phyloP scores from a whole-genome alignment of 352 stramenopile species.

The Phytophthora uliginosa region DNA sequence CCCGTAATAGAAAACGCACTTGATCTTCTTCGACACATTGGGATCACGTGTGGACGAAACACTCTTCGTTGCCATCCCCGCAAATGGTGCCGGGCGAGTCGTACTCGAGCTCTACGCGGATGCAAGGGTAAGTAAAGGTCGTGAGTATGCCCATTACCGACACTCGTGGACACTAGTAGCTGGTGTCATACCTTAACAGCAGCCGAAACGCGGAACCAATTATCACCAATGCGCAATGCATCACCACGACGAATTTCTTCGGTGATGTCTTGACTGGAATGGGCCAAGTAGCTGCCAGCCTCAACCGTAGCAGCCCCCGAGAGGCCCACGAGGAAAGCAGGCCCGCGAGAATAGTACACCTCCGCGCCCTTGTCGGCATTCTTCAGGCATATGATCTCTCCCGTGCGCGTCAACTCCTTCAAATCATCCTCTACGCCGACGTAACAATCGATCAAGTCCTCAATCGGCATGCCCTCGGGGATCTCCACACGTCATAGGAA shows the following conservation, averaged over 20 bases:
- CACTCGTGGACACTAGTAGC: not conserved
- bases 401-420: conserved; percentile 73
- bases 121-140: not conserved
- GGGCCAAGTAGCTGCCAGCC: conserved; percentile 72
- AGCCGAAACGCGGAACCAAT: conserved; percentile 86
- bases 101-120: conserved; percentile 62
- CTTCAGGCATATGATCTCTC: conserved; percentile 89
- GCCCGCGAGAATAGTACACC: conserved; percentile 81
- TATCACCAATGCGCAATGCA: conserved; percentile 77
- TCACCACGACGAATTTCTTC: conserved; percentile 80
- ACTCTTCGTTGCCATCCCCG: conserved; percentile 78
- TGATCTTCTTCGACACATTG: conserved; percentile 89
- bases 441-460: conserved; percentile 89
- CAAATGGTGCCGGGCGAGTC: conserved; percentile 70
- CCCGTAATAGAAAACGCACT: conserved; percentile 30
- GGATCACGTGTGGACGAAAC: conserved; percentile 82
- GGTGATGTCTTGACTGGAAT: conserved; percentile 75
- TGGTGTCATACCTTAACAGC: conserved; percentile 63
- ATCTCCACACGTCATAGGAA: conserved; percentile 47
- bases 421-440: conserved; percentile 82
- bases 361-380: conserved; percentile 82
- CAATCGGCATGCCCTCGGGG: conserved; percentile 83
- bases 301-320: conserved; percentile 80
- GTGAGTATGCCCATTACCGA: not conserved
- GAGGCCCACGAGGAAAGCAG: conserved; percentile 78